A percentile compares a stretch with the other conserved stretches of the same genome.
Evolutionary conservation across 1,284 basidiomycete species (phyloP).

Genomic region (Boletellus sp.): DNA sequence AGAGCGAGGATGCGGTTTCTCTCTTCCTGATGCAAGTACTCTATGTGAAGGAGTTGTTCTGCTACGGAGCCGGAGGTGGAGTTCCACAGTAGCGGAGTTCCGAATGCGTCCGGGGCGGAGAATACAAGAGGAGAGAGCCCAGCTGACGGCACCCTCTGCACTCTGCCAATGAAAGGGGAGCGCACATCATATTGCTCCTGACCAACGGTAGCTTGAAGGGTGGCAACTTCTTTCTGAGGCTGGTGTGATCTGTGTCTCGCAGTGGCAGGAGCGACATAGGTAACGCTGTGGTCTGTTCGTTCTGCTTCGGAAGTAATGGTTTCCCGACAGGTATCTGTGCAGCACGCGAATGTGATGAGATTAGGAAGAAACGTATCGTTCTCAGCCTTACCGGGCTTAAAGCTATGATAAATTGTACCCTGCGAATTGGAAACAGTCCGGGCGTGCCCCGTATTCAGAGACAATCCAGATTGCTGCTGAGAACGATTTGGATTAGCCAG

Average conservation of each 20-base stretch:
- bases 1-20: constrained; percentile 2
- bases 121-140: neutral
- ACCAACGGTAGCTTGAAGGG: neutral
- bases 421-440: too few relatives aligned
- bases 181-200: too few relatives aligned
- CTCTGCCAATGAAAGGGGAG: too few relatives aligned
- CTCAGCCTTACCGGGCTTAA: neutral
- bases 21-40: constrained; percentile 6
- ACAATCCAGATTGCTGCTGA: too few relatives aligned
- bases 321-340: neutral
- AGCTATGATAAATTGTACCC: too few relatives aligned
- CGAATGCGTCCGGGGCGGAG: neutral
- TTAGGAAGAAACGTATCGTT: neutral
- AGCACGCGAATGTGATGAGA: neutral
- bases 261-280: neutral
- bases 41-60: constrained; percentile 1
- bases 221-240: neutral
- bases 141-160: too few relatives aligned
- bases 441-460: too few relatives aligned
- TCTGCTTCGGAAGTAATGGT: neutral
- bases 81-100: too few relatives aligned
- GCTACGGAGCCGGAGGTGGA: too few relatives aligned
- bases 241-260: neutral
- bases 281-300: neutral
- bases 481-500: too few relatives aligned